A percentile compares a stretch with the other conserved stretches of the same genome.
Conservation (phyloP, 2,329 filamentous ascomycete genomes). For the Geosmithia putterillii region DNA sequence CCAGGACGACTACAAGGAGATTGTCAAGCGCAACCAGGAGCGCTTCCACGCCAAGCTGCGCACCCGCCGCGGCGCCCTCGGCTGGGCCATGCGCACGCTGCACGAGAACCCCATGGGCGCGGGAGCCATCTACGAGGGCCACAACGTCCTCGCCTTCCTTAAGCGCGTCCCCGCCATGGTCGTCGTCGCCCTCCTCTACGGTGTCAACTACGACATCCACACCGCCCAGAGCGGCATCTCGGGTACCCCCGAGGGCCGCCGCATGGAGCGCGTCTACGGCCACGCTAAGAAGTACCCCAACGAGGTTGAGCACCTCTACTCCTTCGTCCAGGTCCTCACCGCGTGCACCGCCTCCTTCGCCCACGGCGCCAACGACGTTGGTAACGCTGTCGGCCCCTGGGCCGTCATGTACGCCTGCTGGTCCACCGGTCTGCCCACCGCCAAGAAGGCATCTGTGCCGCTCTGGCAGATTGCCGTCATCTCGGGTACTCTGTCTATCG, state of each 20-base stretch:
- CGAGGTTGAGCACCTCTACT: slow-evolving; percentile 36
- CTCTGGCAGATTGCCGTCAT: slow-evolving; percentile 68
- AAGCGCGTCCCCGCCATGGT: slow-evolving; percentile 38
- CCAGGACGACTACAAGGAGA: slow-evolving; percentile 32
- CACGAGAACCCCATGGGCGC: slow-evolving; percentile 18
- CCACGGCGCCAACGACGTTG: slow-evolving; percentile 27
- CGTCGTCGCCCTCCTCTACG: slow-evolving; percentile 28
- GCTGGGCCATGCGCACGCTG: slow-evolving; percentile 64
- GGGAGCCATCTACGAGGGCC: slow-evolving; percentile 46
- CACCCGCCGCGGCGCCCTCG: slow-evolving; percentile 48
- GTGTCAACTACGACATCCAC: slow-evolving; percentile 10
- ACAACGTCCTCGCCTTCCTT: slow-evolving; percentile 47
- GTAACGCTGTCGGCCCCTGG: slow-evolving; percentile 25
- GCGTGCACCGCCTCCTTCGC: slow-evolving; percentile 40
- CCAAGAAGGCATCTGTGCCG: slow-evolving; percentile 49
- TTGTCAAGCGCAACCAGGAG: slow-evolving; percentile 7
- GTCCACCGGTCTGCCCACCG: slow-evolving; percentile 24
- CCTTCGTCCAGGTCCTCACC: slow-evolving; percentile 32
- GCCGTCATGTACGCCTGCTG: slow-evolving; percentile 20
- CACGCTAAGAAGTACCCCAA: slow-evolving; percentile 38
- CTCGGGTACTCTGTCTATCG: slow-evolving; percentile 48
- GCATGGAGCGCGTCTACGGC: slow-evolving; percentile 29
- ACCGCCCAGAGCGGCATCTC: slow-evolving; percentile 27
- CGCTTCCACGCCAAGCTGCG: slow-evolving; percentile 41
- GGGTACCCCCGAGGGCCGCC: slow-evolving; percentile 54